phyloP scores from a whole-genome alignment of 2,329 filamentous ascomycete species.

The Cordyceps farinosa region DNA sequence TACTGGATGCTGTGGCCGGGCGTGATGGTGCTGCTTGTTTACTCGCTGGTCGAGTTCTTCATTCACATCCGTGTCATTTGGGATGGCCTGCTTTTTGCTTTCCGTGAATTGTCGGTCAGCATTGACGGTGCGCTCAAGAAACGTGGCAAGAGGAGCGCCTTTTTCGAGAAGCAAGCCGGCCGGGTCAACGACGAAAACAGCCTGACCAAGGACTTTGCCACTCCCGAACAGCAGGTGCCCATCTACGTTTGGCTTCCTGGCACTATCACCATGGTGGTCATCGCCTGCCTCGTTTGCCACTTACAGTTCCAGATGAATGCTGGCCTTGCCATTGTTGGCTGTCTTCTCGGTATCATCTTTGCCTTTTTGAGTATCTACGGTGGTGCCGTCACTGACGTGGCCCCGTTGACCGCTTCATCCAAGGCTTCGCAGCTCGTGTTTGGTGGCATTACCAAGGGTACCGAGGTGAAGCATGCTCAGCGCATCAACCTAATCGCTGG shows the following conservation, averaged over 20 bases:
- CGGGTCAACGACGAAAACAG: slow-evolving; percentile 30
- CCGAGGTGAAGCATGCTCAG: slow-evolving; percentile 50
- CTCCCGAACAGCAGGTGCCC: slow-evolving; percentile 45
- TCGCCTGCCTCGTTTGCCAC: slow-evolving; percentile 49
- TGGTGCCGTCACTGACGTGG: slow-evolving; percentile 50
- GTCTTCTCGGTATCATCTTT: slow-evolving; percentile 51
- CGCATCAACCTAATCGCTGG: slow-evolving; percentile 64
- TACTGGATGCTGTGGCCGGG: slow-evolving; percentile 45
- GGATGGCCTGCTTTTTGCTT: slow-evolving; percentile 33
- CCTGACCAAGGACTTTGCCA: slow-evolving; percentile 38
- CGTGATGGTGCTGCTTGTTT: slow-evolving; percentile 42
- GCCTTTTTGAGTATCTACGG: slow-evolving; percentile 41
- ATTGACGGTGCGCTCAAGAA: slow-evolving; percentile 32
- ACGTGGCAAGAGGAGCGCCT: slow-evolving; percentile 30
- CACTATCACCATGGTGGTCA: slow-evolving; percentile 44
- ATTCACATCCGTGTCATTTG: slow-evolving; percentile 37
- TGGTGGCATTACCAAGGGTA: slow-evolving; percentile 58
- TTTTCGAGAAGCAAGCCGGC: slow-evolving; percentile 36
- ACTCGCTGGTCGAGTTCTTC: slow-evolving; percentile 39
- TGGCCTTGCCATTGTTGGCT: slow-evolving; percentile 48
- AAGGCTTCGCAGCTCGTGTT: slow-evolving; percentile 64
- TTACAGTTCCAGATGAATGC: slow-evolving; percentile 50
- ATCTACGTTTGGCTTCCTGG: slow-evolving; percentile 51
- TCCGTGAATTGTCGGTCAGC: slow-evolving; percentile 29
- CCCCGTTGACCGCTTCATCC: slow-evolving; percentile 57